These are phyloP conservation scores for Moniliella sp. DNA, from an alignment of 1,284 basidiomycete genomes.

Conservation along the genomic window DNA sequence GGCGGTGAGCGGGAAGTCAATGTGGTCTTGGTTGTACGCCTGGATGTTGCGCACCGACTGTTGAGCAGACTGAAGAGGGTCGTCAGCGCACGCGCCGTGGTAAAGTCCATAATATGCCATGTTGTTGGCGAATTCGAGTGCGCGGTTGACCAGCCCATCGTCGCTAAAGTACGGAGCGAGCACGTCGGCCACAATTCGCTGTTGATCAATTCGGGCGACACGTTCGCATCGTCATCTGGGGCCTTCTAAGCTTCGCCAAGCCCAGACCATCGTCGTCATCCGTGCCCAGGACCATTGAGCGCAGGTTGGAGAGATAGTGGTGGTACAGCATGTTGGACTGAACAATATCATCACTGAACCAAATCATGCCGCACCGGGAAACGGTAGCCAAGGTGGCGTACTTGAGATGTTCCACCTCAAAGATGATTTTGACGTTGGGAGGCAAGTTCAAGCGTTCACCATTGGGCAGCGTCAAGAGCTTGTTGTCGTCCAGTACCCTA, in stretches of 20 bases:
- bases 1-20: constrained; percentile 68
- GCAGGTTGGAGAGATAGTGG: constrained; percentile 62
- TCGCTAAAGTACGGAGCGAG: constrained; percentile 41
- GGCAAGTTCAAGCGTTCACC: constrained; percentile 94
- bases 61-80: constrained; percentile 92
- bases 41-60: constrained; percentile 75
- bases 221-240: constrained; percentile 21
- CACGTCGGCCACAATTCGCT: constrained; percentile 50
- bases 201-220: constrained; percentile 49
- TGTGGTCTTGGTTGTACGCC: constrained; percentile 80
- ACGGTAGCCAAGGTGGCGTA: constrained; percentile 96
- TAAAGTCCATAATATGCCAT: constrained; percentile 98
- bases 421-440: constrained; percentile 93
- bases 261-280: constrained; percentile 61
- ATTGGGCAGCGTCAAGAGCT: constrained; percentile 83
- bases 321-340: constrained; percentile 73
- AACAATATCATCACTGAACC: constrained; percentile 94
- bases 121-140: constrained; percentile 60
- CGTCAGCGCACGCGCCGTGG: constrained; percentile 65
- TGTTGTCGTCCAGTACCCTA: constrained; percentile 98
- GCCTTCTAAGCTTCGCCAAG: constrained; percentile 27
- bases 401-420: constrained; percentile 91
- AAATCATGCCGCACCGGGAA: constrained; percentile 99
- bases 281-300: constrained; percentile 57
- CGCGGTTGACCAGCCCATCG: constrained; percentile 54